Base-by-base conservation (phyloP, 176 grass and related monocot species). In the Lolium multiflorum region DNA sequence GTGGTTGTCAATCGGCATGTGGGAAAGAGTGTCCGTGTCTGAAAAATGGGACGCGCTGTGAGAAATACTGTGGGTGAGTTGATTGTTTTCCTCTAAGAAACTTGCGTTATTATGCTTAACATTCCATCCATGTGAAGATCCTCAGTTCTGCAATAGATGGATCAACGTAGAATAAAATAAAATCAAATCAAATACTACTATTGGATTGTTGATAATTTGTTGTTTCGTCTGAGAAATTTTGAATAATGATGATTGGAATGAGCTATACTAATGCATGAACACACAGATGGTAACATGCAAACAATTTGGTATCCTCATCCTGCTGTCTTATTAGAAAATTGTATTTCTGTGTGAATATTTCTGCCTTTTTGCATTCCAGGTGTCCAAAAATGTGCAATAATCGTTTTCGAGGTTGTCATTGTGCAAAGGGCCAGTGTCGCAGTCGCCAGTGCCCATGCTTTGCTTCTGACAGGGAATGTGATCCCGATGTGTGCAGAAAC, bases 391-490 rank as follows among this genome's bases (percentile, higher is more conserved):
- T 89, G 44, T 99, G 94, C 89, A 99, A 94, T 85, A 99, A 99
- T 70, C 94, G 90, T 56, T 99, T 98, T 85, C 86, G 92, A 79
- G 97, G 97, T 52, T 99, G 97, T 78, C 92, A 99, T 65, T 99
- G 97, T 84, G 97, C 97, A 38, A 99, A 99, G 82, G 92, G 91
- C 69, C 94, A 94, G 71, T 99, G 97, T 84, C 92, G 97, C 74
- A 99, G 92, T 31, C 90, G 97, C 13, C 97, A 99, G 87, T 99
- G 97, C 84, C 97, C 97, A 86, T 99, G 97, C 64, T 96, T 99
- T 89, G 97, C 94, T 85, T 94, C 97, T 59, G 94, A 99, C 75
- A 96, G 97, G 85, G 97, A 99, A 86, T 99, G 97, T n/a, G 97
- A 99, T 74, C 97, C 97, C 74, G 97, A 99, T 74, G 94, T 99